These are phyloP conservation scores for Quercus robur DNA, from an alignment of 306 rosid species.

Conservation along the genomic window DNA sequence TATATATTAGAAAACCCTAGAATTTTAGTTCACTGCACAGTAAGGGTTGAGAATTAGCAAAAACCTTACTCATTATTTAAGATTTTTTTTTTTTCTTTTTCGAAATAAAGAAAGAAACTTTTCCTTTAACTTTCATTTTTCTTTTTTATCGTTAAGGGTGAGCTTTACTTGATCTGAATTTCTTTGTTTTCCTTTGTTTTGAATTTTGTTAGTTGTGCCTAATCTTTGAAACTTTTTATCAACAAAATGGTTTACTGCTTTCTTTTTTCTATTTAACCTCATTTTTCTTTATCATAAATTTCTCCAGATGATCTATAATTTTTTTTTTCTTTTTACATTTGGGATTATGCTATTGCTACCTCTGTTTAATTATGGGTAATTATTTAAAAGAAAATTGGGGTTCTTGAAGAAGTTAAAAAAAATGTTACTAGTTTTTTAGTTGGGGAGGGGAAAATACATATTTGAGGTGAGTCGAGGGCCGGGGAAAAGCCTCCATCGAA, in stretches of 20 bases:
- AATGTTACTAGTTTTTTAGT: neutral
- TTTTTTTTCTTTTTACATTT: neutral
- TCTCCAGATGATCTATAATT: neutral
- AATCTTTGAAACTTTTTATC: neutral
- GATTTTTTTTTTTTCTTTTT: neutral
- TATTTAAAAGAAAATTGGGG: neutral
- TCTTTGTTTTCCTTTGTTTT: neutral
- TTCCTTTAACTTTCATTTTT: neutral
- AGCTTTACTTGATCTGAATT: neutral
- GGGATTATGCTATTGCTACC: neutral
- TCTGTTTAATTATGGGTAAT: neutral
- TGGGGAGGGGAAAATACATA: no score
- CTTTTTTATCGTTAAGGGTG: neutral
- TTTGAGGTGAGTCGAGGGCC: no score
- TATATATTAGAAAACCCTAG: no score
- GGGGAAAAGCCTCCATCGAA: no score
- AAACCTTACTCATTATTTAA: neutral
- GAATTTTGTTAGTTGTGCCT: neutral
- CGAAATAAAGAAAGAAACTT: neutral
- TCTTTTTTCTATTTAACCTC: neutral
- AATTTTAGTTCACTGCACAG: no score
- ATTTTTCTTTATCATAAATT: neutral
- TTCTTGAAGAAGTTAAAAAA: neutral
- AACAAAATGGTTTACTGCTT: no score
- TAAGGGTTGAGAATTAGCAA: no score